Percentiles rank a stretch among this genome's conserved stretches.
These are phyloP conservation scores for Torulaspora delbrueckii DNA, from an alignment of 805 yeast genomes.

Conservation along the genomic window DNA sequence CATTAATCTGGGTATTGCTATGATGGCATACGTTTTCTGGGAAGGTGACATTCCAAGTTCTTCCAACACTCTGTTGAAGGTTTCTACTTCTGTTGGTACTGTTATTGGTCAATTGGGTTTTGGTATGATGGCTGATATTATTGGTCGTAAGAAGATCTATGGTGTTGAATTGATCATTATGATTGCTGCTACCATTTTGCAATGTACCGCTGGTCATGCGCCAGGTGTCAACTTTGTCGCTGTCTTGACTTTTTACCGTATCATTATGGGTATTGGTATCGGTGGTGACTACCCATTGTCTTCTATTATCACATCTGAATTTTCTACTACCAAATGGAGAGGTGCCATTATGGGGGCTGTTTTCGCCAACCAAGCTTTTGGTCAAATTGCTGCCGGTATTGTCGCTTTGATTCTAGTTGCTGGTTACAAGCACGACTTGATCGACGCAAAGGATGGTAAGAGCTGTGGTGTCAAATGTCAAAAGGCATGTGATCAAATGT, in stretches of 20 bases:
- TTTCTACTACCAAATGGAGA: slow-evolving; percentile 93
- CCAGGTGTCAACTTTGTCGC: slow-evolving; percentile 72
- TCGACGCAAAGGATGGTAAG: slow-evolving; percentile 47
- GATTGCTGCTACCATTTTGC: slow-evolving; percentile 73
- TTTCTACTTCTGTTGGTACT: slow-evolving; percentile 90
- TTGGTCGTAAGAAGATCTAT: slow-evolving; percentile 84
- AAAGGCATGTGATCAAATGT: slow-evolving; percentile 84
- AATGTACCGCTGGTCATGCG: slow-evolving; percentile 67
- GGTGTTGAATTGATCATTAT: slow-evolving; percentile 83
- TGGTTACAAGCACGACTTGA: slow-evolving; percentile 64
- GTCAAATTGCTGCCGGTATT: slow-evolving; percentile 84
- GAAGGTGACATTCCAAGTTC: slow-evolving; percentile 57
- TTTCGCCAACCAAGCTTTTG: slow-evolving; percentile 96
- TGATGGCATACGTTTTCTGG: slow-evolving; percentile 79
- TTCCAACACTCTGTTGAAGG: slow-evolving; percentile 72
- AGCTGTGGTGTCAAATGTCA: slow-evolving; percentile 65
- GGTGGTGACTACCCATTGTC: slow-evolving; percentile 97
- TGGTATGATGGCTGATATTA: slow-evolving; percentile 73
- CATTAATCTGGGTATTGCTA: slow-evolving; percentile 73
- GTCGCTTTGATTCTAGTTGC: slow-evolving; percentile 73
- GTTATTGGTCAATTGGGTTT: slow-evolving; percentile 86
- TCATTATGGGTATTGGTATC: slow-evolving; percentile 90
- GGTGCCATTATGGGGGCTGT: slow-evolving; percentile 97
- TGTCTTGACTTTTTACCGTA: slow-evolving; percentile 70
- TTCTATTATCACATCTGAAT: slow-evolving; percentile 89